A percentile compares a stretch with the other conserved stretches of the same genome.
Evolutionary conservation across 306 rosid genomes (phyloP).

Genomic region (Trichosanthes truncata): DNA sequence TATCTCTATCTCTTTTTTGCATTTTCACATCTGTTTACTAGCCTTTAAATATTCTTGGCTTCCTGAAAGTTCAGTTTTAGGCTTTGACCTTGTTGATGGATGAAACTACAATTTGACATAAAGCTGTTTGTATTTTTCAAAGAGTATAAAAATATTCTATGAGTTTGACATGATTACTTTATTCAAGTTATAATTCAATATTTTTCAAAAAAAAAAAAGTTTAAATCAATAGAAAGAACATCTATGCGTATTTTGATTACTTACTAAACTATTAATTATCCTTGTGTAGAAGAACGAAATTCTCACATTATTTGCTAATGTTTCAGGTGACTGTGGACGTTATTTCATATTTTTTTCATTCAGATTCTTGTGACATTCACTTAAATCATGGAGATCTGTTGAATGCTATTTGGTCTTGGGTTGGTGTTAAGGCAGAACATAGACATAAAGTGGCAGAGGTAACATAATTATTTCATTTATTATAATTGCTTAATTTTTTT

Average conservation of each 20-base stretch:
- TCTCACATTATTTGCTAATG: neutral
- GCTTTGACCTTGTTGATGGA: neutral
- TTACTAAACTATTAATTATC: neutral
- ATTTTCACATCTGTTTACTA: neutral
- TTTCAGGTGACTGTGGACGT: slow-evolving; percentile 81
- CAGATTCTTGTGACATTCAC: slow-evolving; percentile 73
- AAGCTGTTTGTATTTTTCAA: neutral
- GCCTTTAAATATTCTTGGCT: neutral
- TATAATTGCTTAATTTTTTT: slow-evolving; percentile 4
- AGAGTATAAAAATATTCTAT: neutral
- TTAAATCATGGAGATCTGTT: slow-evolving; percentile 77
- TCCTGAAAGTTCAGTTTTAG: neutral
- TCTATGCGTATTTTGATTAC: neutral
- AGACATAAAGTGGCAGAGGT: slow-evolving; percentile 96
- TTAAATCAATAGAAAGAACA: neutral
- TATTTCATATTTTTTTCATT: slow-evolving; percentile 42
- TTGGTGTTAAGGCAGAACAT: slow-evolving; percentile 69
- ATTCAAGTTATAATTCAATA: neutral
- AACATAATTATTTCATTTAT: slow-evolving; percentile 22
- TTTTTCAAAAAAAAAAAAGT: neutral
- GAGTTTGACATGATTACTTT: neutral
- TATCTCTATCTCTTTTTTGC: neutral
- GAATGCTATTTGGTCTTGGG: slow-evolving; percentile 96
- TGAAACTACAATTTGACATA: neutral
- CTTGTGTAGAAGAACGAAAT: neutral